phyloP scores from a whole-genome alignment of 345 rosid genomes.

The Acer campestre region DNA sequence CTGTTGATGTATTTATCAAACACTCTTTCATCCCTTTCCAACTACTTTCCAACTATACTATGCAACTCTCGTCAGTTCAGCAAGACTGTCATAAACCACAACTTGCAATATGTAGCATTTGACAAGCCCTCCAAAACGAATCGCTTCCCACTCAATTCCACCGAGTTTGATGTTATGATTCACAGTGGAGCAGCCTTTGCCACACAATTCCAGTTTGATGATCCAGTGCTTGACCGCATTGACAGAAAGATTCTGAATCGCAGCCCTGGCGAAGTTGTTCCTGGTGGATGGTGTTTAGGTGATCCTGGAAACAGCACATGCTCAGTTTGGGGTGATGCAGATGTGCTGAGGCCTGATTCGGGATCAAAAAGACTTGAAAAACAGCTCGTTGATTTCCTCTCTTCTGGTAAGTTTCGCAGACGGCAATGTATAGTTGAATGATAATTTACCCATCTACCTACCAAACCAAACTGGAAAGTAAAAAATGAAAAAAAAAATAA shows the following conservation, averaged over 20 bases:
- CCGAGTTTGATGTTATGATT: conserved; percentile 65
- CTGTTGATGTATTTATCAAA: conserved; percentile 91
- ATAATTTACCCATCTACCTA: conserved; percentile 4
- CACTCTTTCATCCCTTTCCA: conserved; percentile 65
- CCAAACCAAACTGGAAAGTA: background rate
- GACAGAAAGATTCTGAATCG: conserved; percentile 74
- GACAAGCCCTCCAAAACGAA: conserved; percentile 44
- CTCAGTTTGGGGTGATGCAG: conserved; percentile 86
- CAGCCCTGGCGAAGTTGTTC: conserved; percentile 52
- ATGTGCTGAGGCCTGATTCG: conserved; percentile 77
- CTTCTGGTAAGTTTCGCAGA: conserved; percentile 51
- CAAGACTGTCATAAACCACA: conserved; percentile 69
- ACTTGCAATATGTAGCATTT: conserved; percentile 57
- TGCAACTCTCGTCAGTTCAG: conserved; percentile 71
- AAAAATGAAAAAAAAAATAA: too few relatives aligned
- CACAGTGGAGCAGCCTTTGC: conserved; percentile 89
- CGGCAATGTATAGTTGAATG: conserved; percentile 62
- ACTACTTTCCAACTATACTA: conserved; percentile 79
- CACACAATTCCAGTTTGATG: conserved; percentile 49
- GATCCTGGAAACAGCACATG: conserved; percentile 54
- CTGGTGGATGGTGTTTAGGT: conserved; percentile 98
- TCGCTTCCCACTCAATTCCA: conserved; percentile 49
- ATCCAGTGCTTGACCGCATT: conserved; percentile 66
- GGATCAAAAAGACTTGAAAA: conserved; percentile 80
- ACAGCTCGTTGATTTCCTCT: conserved; percentile 52